Evolutionary conservation across 805 yeast genomes (phyloP).

Genomic region (Yarrowia hollandica): DNA sequence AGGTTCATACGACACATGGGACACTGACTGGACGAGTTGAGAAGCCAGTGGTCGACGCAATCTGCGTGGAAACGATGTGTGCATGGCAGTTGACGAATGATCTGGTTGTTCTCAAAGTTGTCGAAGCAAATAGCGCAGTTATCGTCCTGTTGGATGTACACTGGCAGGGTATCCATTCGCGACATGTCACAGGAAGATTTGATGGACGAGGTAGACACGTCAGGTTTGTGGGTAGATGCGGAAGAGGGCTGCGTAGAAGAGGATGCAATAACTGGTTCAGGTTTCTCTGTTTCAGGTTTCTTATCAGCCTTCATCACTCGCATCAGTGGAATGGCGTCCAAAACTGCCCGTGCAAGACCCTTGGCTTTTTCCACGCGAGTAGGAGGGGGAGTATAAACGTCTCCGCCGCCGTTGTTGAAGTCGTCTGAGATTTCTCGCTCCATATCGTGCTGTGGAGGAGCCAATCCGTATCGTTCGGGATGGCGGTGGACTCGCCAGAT

Average conservation of each 20-base stretch:
- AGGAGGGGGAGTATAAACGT: conserved; percentile 29
- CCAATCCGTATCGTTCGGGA: conserved; percentile 42
- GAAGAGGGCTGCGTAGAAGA: not conserved
- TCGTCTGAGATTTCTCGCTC: conserved; percentile 1
- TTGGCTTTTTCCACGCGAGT: conserved; percentile 34
- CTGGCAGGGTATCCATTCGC: conserved; percentile 3
- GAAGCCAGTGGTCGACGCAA: conserved; percentile 22
- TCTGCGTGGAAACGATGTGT: conserved; percentile 12
- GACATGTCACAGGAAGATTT: conserved; percentile 4
- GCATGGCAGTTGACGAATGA: conserved; percentile 16
- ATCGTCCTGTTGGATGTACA: conserved; percentile 17
- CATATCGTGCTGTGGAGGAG: conserved; percentile 17
- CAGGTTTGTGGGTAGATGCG: not conserved
- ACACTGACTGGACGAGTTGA: conserved; percentile 7
- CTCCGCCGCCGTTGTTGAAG: conserved; percentile 31
- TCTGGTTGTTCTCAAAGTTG: conserved; percentile 8
- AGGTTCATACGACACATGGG: conserved; percentile 24
- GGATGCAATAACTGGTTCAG: not conserved
- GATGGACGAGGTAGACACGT: not conserved
- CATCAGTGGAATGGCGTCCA: conserved; percentile 43
- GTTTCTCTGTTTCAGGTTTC: not conserved
- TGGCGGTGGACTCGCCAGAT: conserved; percentile 41
- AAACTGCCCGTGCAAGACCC: conserved; percentile 43
- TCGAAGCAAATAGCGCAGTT: conserved; percentile 27
- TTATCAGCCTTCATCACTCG: not conserved